These are phyloP conservation scores for Nitzschia sp. DNA, from an alignment of 108 stramenopile genomes.

Conservation along the genomic window DNA sequence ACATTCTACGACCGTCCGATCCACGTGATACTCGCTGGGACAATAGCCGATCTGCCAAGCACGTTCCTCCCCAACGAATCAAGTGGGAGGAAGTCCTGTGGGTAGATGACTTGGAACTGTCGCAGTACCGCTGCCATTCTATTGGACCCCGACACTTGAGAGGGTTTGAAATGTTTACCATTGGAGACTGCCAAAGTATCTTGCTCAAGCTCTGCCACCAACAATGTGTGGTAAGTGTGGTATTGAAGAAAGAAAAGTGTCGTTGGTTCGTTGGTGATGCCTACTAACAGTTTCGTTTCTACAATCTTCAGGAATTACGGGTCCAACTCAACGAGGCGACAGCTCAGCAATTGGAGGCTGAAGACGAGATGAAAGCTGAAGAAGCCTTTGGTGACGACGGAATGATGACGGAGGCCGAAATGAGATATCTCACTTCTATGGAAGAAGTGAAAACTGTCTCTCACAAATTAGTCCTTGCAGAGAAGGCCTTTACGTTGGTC, in stretches of 20 bases:
- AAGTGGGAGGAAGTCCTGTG: constrained; percentile 77
- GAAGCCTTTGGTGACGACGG: constrained; percentile 46
- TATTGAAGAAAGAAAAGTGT: background rate
- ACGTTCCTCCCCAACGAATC: constrained; percentile 14
- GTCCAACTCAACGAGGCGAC: constrained; percentile 65
- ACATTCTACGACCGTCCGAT: constrained; percentile 46
- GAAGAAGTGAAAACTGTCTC: constrained; percentile 77
- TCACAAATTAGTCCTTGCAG: constrained; percentile 71
- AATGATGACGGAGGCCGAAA: constrained; percentile 83
- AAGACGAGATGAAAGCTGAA: constrained; percentile 72
- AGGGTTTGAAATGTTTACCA: constrained; percentile 89
- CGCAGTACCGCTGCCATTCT: constrained; percentile 73
- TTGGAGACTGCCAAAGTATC: constrained; percentile 89
- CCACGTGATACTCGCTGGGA: constrained; percentile 10
- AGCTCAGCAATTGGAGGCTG: constrained; percentile 72
- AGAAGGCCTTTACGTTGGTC: constrained; percentile 73
- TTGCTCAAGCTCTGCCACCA: constrained; percentile 83
- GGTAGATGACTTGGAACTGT: constrained; percentile 81
- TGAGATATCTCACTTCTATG: constrained; percentile 67
- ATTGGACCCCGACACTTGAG: constrained; percentile 74
- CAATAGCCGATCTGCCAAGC: background rate
- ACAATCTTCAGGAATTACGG: constrained; percentile 73
- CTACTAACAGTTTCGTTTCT: too few relatives aligned
- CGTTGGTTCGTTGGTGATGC: too few relatives aligned
- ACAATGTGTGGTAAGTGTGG: constrained; percentile 59